Percentiles rank a stretch among this genome's conserved stretches.
Evolutionary conservation across 2,329 filamentous ascomycete species (phyloP).

Genomic region (Ceratocystis huliohia): DNA sequence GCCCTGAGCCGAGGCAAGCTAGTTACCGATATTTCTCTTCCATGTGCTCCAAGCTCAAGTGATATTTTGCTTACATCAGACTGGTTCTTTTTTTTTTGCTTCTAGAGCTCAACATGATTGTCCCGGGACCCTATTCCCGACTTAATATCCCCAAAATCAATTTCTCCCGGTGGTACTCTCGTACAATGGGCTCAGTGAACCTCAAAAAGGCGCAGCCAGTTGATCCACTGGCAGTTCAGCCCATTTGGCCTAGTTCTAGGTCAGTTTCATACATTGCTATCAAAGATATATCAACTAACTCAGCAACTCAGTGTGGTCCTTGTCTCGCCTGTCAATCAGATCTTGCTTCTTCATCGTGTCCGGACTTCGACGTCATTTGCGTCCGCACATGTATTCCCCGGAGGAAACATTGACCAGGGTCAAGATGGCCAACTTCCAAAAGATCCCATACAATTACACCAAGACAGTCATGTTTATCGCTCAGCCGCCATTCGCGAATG

Average conservation of each 20-base stretch:
- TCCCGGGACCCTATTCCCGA: not conserved
- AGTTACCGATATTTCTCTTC: not conserved
- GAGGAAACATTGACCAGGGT: slow-evolving; percentile 64
- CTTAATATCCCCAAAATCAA: not conserved
- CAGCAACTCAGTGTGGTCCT: slow-evolving; percentile 49
- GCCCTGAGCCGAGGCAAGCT: not conserved
- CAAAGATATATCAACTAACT: not conserved
- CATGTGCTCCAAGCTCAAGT: not conserved
- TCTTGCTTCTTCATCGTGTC: slow-evolving; percentile 78
- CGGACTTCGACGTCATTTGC: slow-evolving; percentile 72
- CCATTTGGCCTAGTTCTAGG: slow-evolving; percentile 15
- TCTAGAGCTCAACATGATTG: not conserved
- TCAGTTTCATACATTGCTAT: not conserved
- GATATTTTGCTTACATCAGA: not conserved
- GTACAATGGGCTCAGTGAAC: not conserved
- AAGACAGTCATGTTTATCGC: slow-evolving; percentile 62
- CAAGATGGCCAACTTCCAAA: slow-evolving; percentile 55
- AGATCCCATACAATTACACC: slow-evolving; percentile 46
- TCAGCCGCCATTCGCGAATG: slow-evolving; percentile 77
- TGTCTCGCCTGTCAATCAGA: slow-evolving; percentile 72
- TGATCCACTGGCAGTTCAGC: not conserved
- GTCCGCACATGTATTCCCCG: slow-evolving; percentile 89
- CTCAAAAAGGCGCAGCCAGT: not conserved
- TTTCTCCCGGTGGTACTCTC: not conserved
- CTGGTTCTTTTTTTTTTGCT: not conserved